Evolutionary conservation across 148 eudicot species (phyloP).

Genomic region (Pouteria glomerata): DNA sequence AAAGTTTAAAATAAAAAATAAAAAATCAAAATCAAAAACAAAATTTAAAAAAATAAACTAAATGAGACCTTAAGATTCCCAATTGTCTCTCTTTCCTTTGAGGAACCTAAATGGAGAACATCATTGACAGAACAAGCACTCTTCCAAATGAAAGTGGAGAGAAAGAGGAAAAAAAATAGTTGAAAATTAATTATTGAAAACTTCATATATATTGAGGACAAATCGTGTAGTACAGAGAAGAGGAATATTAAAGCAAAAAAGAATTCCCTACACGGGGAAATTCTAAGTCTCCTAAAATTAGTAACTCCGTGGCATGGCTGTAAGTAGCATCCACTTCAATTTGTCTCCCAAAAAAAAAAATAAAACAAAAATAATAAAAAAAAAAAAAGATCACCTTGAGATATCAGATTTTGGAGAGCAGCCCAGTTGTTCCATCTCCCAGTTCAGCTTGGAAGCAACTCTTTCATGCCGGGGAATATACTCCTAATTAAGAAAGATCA

Average conservation of each 20-base stretch:
- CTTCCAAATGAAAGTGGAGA: neutral
- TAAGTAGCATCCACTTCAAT: neutral
- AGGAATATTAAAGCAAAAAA: conserved; percentile 6
- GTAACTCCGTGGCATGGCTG: neutral
- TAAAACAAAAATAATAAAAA: too few species aligned
- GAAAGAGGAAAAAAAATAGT: neutral
- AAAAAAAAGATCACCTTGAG: conserved; percentile 26
- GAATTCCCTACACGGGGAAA: conserved; percentile 17
- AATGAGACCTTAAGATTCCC: neutral
- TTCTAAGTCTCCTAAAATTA: neutral
- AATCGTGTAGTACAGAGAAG: conserved; percentile 21
- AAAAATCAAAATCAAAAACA: too few species aligned
- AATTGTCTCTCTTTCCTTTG: neutral
- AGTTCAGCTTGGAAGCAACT: conserved; percentile 32
- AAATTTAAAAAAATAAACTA: too few species aligned
- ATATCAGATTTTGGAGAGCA: conserved; percentile 26
- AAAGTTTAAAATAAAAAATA: too few species aligned
- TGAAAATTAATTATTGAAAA: conserved; percentile 10
- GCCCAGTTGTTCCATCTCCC: conserved; percentile 48
- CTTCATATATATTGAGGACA: conserved; percentile 19
- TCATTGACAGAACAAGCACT: neutral
- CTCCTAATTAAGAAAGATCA: conserved; percentile 23
- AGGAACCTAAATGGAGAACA: neutral
- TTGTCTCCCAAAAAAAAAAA: neutral
- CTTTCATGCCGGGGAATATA: conserved; percentile 46